A percentile compares a stretch with the other conserved stretches of the same genome.
Conservation (phyloP, 1,284 basidiomycete genomes). For the Pyrrhoderma lamaoense region DNA sequence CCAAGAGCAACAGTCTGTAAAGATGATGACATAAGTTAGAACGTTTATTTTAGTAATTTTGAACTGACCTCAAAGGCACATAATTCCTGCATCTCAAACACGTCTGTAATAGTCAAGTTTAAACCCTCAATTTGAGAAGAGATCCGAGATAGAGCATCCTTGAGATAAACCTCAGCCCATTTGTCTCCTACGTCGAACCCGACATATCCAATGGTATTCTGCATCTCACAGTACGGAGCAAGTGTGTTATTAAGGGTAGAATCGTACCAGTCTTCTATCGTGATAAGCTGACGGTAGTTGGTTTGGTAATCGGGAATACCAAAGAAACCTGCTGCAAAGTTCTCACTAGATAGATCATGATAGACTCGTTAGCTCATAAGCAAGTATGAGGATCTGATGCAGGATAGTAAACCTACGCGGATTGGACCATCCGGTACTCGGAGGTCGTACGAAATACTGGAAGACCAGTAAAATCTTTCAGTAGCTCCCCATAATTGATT, state of each 20-base stretch:
- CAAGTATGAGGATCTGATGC: background rate
- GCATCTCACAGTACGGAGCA: conserved; percentile 40
- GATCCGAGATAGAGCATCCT: conserved; percentile 50
- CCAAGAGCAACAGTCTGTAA: conserved; percentile 57
- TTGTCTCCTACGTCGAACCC: conserved; percentile 35
- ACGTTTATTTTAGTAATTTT: conserved; percentile 29
- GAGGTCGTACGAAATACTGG: conserved; percentile 59
- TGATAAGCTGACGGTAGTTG: conserved; percentile 44
- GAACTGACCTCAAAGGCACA: conserved; percentile 50
- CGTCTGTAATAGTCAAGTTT: conserved; percentile 49
- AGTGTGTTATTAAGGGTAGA: conserved; percentile 45
- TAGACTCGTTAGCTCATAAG: too few species aligned
- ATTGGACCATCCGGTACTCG: conserved; percentile 46
- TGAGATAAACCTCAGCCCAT: conserved; percentile 53
- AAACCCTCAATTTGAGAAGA: conserved; percentile 57
- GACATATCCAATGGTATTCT: conserved; percentile 24
- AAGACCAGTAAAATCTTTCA: conserved; percentile 43
- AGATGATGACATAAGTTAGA: conserved; percentile 18
- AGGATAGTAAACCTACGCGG: conserved; percentile 37
- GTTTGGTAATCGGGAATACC: conserved; percentile 42
- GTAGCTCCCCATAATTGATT: conserved; percentile 49
- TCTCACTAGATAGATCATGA: conserved; percentile 27
- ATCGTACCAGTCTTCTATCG: conserved; percentile 34
- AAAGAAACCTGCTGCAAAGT: conserved; percentile 58
- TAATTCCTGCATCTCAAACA: conserved; percentile 41